Evolutionary conservation across 768 basidiomycete genomes (phyloP), one percentile per base, ranked within the genome.

Genomic region (Mycena amicta): DNA sequence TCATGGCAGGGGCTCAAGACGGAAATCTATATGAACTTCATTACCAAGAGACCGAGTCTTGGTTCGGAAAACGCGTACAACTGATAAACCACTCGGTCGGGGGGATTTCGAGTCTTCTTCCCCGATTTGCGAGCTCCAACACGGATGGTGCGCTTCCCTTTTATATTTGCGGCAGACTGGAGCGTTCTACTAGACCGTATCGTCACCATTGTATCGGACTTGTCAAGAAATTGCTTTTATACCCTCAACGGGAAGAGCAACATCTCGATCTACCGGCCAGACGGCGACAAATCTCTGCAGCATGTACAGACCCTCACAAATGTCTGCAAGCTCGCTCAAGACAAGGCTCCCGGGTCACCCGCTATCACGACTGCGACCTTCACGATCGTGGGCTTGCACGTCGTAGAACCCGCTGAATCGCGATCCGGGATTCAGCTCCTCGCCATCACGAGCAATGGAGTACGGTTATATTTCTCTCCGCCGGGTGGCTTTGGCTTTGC

Each of bases 21-120:
- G 94, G 94, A 15, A 86, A 88, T 68, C 74, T 98, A 53, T 97
- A 96, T 72, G 96, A 98, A 71, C 72, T 98, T 41, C 88, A 91
- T 67, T 98, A 98, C 72, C 91, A 93, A 66, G 87, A 89, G 64
- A 89, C 83, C 61, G 92, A 95, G 67, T 89, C 91, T 0, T 96
- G 94, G 94, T 96, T 97, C 74, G 89, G 87, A 43, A 93, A 93
- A 71, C 82, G 87, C 50, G 85, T 92, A 22, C 86, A 90, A 63
- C 79, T 98, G 53, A 81, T 92, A 69, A 96, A 97, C 66, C 92
- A 95, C 67, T 92, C 94, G 20, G 81, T 91, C 39, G 85, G 90
- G 41, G 83, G 88, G 16, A 80, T 93, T 54, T 84, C 87, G 64
- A 93, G 90, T 68, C 79, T 93, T 51, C 77, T 95, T 25, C 93